These are phyloP conservation scores for Epichloe coenophiala DNA, from an alignment of 2,329 filamentous ascomycete species.

Conservation along the genomic window DNA sequence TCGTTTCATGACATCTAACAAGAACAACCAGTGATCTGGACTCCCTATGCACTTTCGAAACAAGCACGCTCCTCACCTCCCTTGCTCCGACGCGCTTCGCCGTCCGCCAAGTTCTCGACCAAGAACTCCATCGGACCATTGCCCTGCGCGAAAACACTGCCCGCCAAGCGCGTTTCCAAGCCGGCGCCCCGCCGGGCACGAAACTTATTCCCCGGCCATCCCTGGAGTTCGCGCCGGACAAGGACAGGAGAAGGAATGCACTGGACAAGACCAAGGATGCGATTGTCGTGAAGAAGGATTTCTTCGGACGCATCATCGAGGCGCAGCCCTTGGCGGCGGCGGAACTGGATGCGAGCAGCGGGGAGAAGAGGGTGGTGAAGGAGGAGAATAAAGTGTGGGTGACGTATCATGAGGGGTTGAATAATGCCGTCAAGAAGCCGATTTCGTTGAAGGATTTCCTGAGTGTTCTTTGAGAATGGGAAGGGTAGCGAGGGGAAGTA, in stretches of 20 bases:
- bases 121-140: conserved; percentile 69
- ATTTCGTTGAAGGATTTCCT: conserved; percentile 71
- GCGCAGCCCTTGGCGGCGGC: conserved; percentile 23
- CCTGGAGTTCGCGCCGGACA: conserved; percentile 5
- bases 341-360: conserved; percentile 27
- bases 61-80: conserved; percentile 41
- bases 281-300: conserved; percentile 54
- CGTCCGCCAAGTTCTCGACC: conserved; percentile 82
- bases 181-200: conserved; percentile 24
- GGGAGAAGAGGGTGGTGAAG: conserved; percentile 21
- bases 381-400: conserved; percentile 62
- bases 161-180: conserved; percentile 50
- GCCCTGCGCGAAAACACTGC: conserved; percentile 51
- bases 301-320: conserved; percentile 65
- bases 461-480: conserved; percentile 37
- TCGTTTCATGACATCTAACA: background rate
- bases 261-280: conserved; percentile 20
- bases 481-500: too few relatives aligned
- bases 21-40: conserved; percentile 49
- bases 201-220: background rate
- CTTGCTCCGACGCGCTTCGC: conserved; percentile 75
- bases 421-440: conserved; percentile 83
- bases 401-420: conserved; percentile 78
- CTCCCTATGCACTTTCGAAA: conserved; percentile 62
- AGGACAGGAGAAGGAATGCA: conserved; percentile 26